Evolutionary conservation across 2,329 filamentous ascomycete species (phyloP).

Genomic region (Rhynchosporium graminicola): DNA sequence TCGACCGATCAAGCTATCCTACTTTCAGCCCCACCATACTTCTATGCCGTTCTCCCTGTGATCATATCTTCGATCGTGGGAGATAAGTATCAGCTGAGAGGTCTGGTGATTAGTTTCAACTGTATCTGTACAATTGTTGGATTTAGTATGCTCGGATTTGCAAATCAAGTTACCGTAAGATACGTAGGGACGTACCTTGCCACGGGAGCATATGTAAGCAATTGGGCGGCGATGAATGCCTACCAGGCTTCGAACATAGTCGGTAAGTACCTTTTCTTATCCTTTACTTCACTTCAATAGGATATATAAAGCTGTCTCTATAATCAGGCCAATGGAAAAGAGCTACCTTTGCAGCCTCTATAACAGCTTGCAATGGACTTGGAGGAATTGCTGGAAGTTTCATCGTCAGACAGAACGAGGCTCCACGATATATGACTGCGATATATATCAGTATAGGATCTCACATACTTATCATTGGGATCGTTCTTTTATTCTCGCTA

Average conservation of each 20-base stretch:
- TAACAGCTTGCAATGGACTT: constrained; percentile 76
- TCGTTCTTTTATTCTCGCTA: constrained; percentile 52
- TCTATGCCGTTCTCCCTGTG: constrained; percentile 50
- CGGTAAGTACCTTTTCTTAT: constrained; percentile 39
- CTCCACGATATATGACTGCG: constrained; percentile 63
- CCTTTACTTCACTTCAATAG: not conserved
- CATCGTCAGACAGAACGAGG: constrained; percentile 62
- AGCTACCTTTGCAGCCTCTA: constrained; percentile 73
- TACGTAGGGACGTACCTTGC: constrained; percentile 43
- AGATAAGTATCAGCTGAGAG: constrained; percentile 53
- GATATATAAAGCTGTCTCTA: not conserved
- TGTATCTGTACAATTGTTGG: constrained; percentile 36
- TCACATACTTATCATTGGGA: constrained; percentile 57
- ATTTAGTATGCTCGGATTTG: constrained; percentile 39
- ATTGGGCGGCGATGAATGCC: constrained; percentile 73
- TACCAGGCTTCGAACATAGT: constrained; percentile 89
- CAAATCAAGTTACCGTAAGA: constrained; percentile 34
- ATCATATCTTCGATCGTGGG: constrained; percentile 54
- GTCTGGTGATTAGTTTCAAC: constrained; percentile 39
- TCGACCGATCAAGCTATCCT: constrained; percentile 53
- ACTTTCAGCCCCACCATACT: constrained; percentile 55
- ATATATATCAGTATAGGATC: constrained; percentile 69
- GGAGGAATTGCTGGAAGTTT: constrained; percentile 77
- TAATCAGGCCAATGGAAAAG: constrained; percentile 78
- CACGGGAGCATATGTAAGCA: constrained; percentile 75